A percentile compares a stretch with the other conserved stretches of the same genome.
phyloP scores from a whole-genome alignment of 2,329 filamentous ascomycete genomes.

The Arthrobotrys sinensis region DNA sequence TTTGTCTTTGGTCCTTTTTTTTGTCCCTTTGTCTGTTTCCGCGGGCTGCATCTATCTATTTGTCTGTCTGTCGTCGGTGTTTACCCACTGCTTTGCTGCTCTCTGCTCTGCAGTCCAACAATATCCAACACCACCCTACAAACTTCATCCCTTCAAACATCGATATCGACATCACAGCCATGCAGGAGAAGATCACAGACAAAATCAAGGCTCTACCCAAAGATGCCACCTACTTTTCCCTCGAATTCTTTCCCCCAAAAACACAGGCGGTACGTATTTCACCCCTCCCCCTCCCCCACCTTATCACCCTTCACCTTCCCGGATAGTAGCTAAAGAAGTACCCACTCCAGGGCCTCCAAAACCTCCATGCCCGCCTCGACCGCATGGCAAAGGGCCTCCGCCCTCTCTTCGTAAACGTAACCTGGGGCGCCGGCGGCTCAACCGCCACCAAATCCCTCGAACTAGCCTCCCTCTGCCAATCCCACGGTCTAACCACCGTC shows the following conservation, averaged over 20 bases:
- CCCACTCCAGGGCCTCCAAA: slow-evolving; percentile 79
- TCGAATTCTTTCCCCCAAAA: slow-evolving; percentile 99
- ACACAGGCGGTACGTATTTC: slow-evolving; percentile 79
- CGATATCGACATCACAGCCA: background rate
- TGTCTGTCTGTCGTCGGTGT: too few species aligned
- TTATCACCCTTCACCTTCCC: slow-evolving; percentile 62
- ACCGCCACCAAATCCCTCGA: slow-evolving; percentile 92
- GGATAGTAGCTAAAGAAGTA: slow-evolving; percentile 66
- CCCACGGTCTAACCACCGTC: slow-evolving; percentile 92
- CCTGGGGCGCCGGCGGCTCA: slow-evolving; percentile 96
- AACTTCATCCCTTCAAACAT: background rate
- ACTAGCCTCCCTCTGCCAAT: slow-evolving; percentile 94
- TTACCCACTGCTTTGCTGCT: too few species aligned
- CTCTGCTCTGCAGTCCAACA: too few species aligned
- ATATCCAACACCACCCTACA: background rate
- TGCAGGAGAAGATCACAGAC: slow-evolving; percentile 54
- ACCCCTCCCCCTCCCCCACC: slow-evolving; percentile 52
- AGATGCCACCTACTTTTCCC: slow-evolving; percentile 81
- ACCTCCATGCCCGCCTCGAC: slow-evolving; percentile 91
- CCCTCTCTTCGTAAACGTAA: slow-evolving; percentile 95
- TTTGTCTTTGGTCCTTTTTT: too few species aligned
- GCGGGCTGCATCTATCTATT: too few species aligned
- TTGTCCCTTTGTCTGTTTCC: too few species aligned
- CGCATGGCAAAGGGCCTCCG: slow-evolving; percentile 93
- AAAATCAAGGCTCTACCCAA: slow-evolving; percentile 55